Evolutionary conservation across 208 protist species (phyloP).

Genomic region (Acanthamoeba lenticulata): DNA sequence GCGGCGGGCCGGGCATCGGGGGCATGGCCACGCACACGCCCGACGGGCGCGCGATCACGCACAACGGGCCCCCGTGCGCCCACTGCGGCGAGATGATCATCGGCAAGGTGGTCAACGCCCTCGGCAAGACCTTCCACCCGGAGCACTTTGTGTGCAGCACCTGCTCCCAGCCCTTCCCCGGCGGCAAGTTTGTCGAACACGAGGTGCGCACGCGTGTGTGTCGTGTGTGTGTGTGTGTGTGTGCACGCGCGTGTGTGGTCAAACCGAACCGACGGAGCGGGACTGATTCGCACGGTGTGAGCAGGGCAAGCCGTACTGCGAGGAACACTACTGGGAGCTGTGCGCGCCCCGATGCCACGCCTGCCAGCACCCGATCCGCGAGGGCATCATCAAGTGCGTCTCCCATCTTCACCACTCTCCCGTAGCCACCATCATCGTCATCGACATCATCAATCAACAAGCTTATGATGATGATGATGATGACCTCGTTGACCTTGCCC

Average conservation of each 20-base stretch:
- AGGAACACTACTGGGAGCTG: slow-evolving; percentile 72
- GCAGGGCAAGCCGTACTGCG: slow-evolving; percentile 75
- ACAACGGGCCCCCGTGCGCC: slow-evolving; percentile 8
- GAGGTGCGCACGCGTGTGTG: too few species aligned
- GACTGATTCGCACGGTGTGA: too few species aligned
- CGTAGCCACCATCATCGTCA: too few species aligned
- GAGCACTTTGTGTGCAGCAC: slow-evolving; percentile 77
- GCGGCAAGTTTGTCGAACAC: slow-evolving; percentile 74
- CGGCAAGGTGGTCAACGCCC: slow-evolving; percentile 71
- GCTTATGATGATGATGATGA: background rate
- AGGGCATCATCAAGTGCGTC: slow-evolving; percentile 63
- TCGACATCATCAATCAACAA: too few species aligned
- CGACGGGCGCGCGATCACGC: slow-evolving; percentile 69
- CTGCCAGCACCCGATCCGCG: slow-evolving; percentile 70
- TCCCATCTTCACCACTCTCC: background rate
- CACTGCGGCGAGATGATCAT: slow-evolving; percentile 76
- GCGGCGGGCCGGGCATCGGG: background rate
- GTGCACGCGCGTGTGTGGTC: too few species aligned
- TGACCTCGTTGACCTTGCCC: background rate
- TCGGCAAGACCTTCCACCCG: slow-evolving; percentile 75
- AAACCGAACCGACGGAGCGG: too few species aligned
- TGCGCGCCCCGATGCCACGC: slow-evolving; percentile 69
- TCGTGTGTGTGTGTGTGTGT: slow-evolving; percentile 24
- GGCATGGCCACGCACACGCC: slow-evolving; percentile 68
- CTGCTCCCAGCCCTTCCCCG: slow-evolving; percentile 72